These are phyloP conservation scores for Neostapfia colusana DNA, from an alignment of 176 grass and related monocot species.

Conservation along the genomic window DNA sequence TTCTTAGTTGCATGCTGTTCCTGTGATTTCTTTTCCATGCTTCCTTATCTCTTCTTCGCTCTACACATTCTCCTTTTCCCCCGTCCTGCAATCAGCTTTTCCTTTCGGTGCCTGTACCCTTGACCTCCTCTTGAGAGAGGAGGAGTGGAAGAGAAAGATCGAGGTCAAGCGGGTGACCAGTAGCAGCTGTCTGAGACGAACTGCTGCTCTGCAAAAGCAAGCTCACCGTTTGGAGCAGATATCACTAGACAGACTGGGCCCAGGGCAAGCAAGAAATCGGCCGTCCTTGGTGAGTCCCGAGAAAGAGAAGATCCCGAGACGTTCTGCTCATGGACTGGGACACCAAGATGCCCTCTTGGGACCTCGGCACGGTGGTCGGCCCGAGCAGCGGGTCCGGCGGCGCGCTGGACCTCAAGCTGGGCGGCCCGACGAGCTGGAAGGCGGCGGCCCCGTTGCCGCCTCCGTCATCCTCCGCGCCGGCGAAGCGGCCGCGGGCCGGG, in stretches of 20 bases:
- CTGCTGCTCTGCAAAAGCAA: too few relatives aligned
- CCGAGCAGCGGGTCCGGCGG: slow-evolving; percentile 16
- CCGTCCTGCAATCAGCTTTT: slow-evolving; percentile 32
- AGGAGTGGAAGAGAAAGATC: background rate
- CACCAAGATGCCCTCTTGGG: slow-evolving; percentile 65
- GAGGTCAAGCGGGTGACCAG: background rate
- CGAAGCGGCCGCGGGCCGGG: slow-evolving; percentile 46
- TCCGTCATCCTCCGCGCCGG: slow-evolving; percentile 8
- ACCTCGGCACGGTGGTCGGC: slow-evolving; percentile 59
- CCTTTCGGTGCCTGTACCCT: slow-evolving; percentile 29
- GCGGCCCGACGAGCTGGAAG: slow-evolving; percentile 55
- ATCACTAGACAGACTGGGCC: too few relatives aligned
- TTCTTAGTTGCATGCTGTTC: slow-evolving; percentile 45
- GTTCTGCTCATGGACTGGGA: slow-evolving; percentile 69
- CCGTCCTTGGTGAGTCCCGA: background rate
- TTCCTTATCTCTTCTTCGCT: background rate
- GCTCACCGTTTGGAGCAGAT: too few relatives aligned
- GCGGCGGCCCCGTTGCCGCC: background rate
- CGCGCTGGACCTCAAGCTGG: slow-evolving; percentile 74
- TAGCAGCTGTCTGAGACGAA: too few relatives aligned
- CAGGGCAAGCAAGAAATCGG: background rate
- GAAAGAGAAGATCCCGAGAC: slow-evolving; percentile 8
- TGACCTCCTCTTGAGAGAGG: background rate
- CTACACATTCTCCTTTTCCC: background rate
- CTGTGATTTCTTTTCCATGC: slow-evolving; percentile 22